Percentiles rank a stretch among this genome's conserved stretches.
These are phyloP conservation scores for Lithospermum erythrorhizon DNA, from an alignment of 257 asterid species.

Conservation along the genomic window DNA sequence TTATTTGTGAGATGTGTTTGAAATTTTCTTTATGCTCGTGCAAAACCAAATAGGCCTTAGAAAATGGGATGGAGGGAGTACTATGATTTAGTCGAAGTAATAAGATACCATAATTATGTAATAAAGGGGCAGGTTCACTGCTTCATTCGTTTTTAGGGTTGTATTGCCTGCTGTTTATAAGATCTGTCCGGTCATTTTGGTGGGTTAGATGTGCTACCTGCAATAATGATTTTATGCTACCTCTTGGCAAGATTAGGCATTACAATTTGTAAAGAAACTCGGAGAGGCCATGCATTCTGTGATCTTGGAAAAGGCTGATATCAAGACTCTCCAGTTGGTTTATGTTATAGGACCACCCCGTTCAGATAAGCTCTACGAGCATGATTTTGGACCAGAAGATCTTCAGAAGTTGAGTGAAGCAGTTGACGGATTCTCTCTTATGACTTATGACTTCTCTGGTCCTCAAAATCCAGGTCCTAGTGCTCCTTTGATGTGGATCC, in stretches of 20 bases:
- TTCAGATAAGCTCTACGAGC: slow-evolving; percentile 48
- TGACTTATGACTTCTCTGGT: slow-evolving; percentile 93
- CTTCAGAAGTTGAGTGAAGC: slow-evolving; percentile 40
- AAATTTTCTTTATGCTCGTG: no score
- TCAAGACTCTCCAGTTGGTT: slow-evolving; percentile 44
- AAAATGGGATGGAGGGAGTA: no score
- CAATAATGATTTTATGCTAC: background rate
- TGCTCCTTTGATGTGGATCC: slow-evolving; percentile 91
- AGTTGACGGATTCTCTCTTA: slow-evolving; percentile 89
- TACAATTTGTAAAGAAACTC: slow-evolving; percentile 62
- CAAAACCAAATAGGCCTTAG: no score
- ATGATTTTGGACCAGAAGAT: slow-evolving; percentile 82
- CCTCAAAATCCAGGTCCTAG: slow-evolving; percentile 97
- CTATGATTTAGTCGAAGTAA: background rate
- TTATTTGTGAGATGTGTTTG: no score
- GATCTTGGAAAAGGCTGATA: slow-evolving; percentile 26
- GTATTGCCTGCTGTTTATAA: background rate
- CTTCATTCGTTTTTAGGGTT: background rate
- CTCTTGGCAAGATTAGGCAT: slow-evolving; percentile 41
- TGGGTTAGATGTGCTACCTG: background rate
- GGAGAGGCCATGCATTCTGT: slow-evolving; percentile 77
- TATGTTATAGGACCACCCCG: slow-evolving; percentile 88
- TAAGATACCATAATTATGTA: background rate
- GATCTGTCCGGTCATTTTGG: background rate
- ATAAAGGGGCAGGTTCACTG: background rate